Percentiles rank a stretch among this genome's conserved stretches.
Conservation (phyloP, 305 asterid species). For the Fraxinus xanthoxyloides region DNA sequence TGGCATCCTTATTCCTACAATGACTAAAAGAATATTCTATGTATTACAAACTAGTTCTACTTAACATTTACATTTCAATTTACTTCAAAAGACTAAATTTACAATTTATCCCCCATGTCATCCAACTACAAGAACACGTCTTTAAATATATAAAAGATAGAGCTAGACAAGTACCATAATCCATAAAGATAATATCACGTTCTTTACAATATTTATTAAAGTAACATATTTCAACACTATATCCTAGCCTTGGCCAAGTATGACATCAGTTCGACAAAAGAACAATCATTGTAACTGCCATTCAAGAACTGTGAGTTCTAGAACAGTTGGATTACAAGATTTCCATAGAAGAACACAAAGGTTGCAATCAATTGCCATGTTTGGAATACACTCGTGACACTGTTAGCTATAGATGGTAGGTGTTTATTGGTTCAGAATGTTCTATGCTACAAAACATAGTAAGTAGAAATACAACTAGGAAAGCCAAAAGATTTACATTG, state of each 20-base stretch:
- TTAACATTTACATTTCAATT: background rate
- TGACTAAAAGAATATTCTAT: background rate
- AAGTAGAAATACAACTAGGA: background rate
- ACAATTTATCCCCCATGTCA: background rate
- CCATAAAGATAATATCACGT: background rate
- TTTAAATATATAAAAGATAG: background rate
- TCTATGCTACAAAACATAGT: background rate
- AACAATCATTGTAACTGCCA: background rate
- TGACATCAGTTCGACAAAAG: background rate
- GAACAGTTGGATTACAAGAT: background rate
- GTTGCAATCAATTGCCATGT: constrained; percentile 1
- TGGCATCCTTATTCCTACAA: background rate
- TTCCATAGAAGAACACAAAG: background rate
- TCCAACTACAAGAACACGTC: background rate
- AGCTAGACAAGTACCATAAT: constrained; percentile 5
- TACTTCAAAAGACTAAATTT: background rate
- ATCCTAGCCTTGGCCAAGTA: constrained; percentile 4
- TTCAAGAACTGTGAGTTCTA: constrained; percentile 1
- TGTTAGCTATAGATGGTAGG: background rate
- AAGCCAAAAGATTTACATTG: background rate
- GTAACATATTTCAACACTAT: background rate
- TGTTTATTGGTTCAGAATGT: background rate
- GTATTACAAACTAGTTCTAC: background rate
- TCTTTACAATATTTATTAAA: background rate
- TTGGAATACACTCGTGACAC: background rate